These are phyloP conservation scores for Harrya chromipes DNA, from an alignment of 768 basidiomycete species.

Conservation along the genomic window DNA sequence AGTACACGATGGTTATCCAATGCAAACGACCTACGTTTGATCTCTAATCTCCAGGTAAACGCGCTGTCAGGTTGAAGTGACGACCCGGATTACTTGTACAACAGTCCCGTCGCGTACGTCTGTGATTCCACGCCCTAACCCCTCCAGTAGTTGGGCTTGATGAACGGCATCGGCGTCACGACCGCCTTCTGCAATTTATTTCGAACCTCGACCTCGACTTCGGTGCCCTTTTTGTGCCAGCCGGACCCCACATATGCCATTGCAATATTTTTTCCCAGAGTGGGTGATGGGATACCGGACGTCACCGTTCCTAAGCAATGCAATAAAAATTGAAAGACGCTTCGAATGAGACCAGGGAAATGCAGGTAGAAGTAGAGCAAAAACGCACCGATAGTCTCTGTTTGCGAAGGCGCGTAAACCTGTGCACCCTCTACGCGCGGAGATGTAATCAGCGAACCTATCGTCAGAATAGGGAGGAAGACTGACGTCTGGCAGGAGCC, in stretches of 20 bases:
- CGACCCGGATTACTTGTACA: too few relatives aligned
- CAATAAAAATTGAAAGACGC: constrained; percentile 27
- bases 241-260: constrained; percentile 90
- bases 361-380: too few relatives aligned
- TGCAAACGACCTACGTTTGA: too few relatives aligned
- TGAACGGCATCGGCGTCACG: constrained; percentile 85
- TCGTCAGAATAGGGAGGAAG: not conserved
- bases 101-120: too few relatives aligned
- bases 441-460: not conserved
- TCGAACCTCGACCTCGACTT: constrained; percentile 81
- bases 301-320: constrained; percentile 60
- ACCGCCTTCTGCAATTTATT: constrained; percentile 73
- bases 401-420: constrained; percentile 55
- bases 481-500: constrained; percentile 78
- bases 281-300: constrained; percentile 94
- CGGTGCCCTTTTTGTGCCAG: constrained; percentile 87
- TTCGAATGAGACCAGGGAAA: not conserved
- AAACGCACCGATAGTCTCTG: constrained; percentile 55
- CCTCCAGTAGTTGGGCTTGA: constrained; percentile 77
- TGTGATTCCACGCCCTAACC: constrained; percentile 34
- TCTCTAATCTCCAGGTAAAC: too few relatives aligned
- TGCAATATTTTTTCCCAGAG: constrained; percentile 86
- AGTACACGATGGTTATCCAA: too few relatives aligned
- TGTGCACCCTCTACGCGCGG: constrained; percentile 65
- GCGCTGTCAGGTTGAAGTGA: too few relatives aligned